These are phyloP conservation scores for Ogataea naganishii DNA, from an alignment of 805 yeast genomes.

Conservation along the genomic window DNA sequence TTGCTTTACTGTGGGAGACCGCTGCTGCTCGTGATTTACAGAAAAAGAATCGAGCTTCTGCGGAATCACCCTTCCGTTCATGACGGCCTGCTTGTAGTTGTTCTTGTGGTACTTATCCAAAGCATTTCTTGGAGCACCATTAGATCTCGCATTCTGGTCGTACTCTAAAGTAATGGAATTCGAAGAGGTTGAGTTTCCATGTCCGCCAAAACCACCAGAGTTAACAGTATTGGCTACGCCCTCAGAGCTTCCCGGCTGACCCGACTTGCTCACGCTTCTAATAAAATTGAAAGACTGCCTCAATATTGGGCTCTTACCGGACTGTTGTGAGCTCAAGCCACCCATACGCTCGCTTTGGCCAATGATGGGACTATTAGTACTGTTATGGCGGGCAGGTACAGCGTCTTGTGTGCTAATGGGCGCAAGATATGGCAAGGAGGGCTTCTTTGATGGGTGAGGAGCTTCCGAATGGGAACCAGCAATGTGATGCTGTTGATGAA, in stretches of 20 bases:
- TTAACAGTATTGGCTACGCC: too few species aligned
- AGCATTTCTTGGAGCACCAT: too few species aligned
- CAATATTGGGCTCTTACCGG: slow-evolving; percentile 25
- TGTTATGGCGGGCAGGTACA: slow-evolving; percentile 18
- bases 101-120: slow-evolving; percentile 26
- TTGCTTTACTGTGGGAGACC: slow-evolving; percentile 1
- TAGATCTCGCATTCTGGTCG: too few species aligned
- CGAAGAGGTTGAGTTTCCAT: too few species aligned
- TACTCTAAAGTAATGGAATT: too few species aligned
- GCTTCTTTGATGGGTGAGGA: slow-evolving; percentile 1
- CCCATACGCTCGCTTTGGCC: too few species aligned
- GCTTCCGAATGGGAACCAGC: slow-evolving; percentile 1
- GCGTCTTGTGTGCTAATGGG: slow-evolving; percentile 13
- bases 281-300: slow-evolving; percentile 29
- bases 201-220: too few species aligned
- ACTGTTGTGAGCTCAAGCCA: too few species aligned
- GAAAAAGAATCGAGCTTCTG: slow-evolving; percentile 31
- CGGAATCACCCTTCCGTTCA: slow-evolving; percentile 36
- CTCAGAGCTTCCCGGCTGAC: too few species aligned
- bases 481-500: slow-evolving; percentile 6
- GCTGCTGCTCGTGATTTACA: not conserved
- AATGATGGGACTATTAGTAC: too few species aligned
- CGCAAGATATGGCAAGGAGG: slow-evolving; percentile 13
- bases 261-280: slow-evolving; percentile 21
- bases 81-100: slow-evolving; percentile 25